These are phyloP conservation scores for Backusella liffmaniae DNA, from an alignment of 192 early-diverging fungal species.

Conservation along the genomic window DNA sequence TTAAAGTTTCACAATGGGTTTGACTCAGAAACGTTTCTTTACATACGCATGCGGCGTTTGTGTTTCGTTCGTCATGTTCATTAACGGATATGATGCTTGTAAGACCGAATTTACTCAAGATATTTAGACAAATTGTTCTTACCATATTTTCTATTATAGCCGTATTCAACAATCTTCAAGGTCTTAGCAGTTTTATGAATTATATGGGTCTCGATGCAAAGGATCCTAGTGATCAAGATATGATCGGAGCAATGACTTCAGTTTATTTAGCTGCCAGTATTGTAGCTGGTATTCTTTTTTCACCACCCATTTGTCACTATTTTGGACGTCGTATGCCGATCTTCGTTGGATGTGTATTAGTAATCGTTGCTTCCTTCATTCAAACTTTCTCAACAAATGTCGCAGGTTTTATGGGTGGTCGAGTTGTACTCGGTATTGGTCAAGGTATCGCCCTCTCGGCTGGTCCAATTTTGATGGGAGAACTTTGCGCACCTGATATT, in stretches of 20 bases:
- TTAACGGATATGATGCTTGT: conserved; percentile 31
- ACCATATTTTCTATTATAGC: neutral
- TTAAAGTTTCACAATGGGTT: neutral
- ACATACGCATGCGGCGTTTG: conserved; percentile 13
- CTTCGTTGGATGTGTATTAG: conserved; percentile 10
- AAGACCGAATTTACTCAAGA: neutral
- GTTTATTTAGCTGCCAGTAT: conserved; percentile 18
- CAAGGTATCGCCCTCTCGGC: conserved; percentile 22
- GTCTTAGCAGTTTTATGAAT: conserved; percentile 3
- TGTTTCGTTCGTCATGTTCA: conserved; percentile 23
- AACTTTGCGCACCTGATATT: conserved; percentile 21
- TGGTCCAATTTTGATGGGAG: conserved; percentile 22
- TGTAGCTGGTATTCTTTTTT: conserved; percentile 18
- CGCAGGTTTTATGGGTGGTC: conserved; percentile 24
- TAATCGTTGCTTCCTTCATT: conserved; percentile 19
- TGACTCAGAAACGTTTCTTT: conserved; percentile 11
- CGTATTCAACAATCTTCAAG: conserved; percentile 26
- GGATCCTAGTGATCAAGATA: neutral
- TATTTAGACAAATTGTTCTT: neutral
- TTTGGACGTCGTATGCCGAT: conserved; percentile 26
- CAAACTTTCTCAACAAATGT: conserved; percentile 21
- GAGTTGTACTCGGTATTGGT: conserved; percentile 19
- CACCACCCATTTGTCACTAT: conserved; percentile 18
- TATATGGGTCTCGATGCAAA: conserved; percentile 5
- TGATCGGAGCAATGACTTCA: conserved; percentile 23